Evolutionary conservation across 768 basidiomycete species (phyloP).

Genomic region (Kwoniella botswanensis): DNA sequence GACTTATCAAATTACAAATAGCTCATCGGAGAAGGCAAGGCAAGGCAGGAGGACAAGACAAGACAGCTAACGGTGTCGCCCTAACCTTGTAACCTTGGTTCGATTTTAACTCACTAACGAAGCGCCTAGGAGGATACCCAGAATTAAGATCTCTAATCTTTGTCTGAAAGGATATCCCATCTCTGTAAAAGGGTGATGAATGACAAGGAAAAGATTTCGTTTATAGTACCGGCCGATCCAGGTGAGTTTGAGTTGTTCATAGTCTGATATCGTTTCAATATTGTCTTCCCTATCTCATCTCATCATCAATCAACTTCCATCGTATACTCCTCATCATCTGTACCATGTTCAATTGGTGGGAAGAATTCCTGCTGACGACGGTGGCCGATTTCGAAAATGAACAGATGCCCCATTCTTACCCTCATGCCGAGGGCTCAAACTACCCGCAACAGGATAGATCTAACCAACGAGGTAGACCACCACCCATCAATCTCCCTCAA

Average conservation of each 20-base stretch:
- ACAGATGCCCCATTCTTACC: slow-evolving; percentile 26
- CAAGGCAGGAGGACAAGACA: background rate
- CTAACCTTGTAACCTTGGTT: too few relatives aligned
- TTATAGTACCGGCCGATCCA: background rate
- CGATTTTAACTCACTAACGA: too few relatives aligned
- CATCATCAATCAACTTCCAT: background rate
- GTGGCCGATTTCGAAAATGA: background rate
- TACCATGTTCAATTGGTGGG: slow-evolving; percentile 1
- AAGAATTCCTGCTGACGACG: background rate
- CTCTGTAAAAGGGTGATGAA: too few relatives aligned
- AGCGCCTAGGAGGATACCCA: too few relatives aligned
- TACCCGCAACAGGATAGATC: slow-evolving; percentile 3
- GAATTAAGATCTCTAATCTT: too few relatives aligned
- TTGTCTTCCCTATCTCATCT: background rate
- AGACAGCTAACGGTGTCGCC: too few relatives aligned
- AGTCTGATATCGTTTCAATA: background rate
- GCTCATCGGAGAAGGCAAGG: background rate
- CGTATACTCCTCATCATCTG: background rate
- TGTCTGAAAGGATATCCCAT: too few relatives aligned
- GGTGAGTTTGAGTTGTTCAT: background rate
- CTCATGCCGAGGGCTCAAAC: slow-evolving; percentile 18
- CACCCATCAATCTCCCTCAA: slow-evolving; percentile 15
- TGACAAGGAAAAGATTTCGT: too few relatives aligned
- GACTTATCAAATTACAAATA: background rate
- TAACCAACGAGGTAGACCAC: slow-evolving; percentile 11